These are phyloP conservation scores for Pneumocystis sp. DNA, from an alignment of 1,139 yeast species.

Conservation along the genomic window DNA sequence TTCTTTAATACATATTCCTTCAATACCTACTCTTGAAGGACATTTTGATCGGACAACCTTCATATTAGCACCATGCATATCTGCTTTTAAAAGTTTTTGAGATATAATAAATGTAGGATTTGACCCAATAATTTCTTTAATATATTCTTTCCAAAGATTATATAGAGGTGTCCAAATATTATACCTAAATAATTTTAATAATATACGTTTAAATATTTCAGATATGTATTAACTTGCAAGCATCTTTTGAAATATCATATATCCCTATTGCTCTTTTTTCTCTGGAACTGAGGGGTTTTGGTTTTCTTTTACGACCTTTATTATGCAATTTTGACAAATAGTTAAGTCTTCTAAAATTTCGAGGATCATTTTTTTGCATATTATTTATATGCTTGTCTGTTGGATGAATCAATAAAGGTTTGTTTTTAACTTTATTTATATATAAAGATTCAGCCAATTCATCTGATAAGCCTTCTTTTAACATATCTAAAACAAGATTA, in stretches of 20 bases:
- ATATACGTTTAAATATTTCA: neutral
- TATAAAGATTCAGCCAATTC: neutral
- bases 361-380: slow-evolving; percentile 1
- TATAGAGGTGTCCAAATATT: slow-evolving; percentile 41
- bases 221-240: slow-evolving; percentile 28
- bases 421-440: slow-evolving; percentile 7
- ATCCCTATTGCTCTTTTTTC: slow-evolving; percentile 3
- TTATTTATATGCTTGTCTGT: neutral
- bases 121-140: slow-evolving; percentile 34
- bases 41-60: slow-evolving; percentile 47
- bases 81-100: slow-evolving; percentile 36
- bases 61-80: slow-evolving; percentile 62
- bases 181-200: slow-evolving; percentile 1
- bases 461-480: neutral
- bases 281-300: slow-evolving; percentile 6
- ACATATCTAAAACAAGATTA: neutral
- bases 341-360: slow-evolving; percentile 2
- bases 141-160: slow-evolving; percentile 48
- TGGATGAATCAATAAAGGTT: slow-evolving; percentile 7
- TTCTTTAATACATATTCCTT: slow-evolving; percentile 81
- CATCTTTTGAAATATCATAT: slow-evolving; percentile 19
- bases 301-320: slow-evolving; percentile 4
- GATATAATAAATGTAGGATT: slow-evolving; percentile 6
- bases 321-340: neutral
- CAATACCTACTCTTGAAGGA: slow-evolving; percentile 42